Conservation (phyloP, 1,284 basidiomycete species). For the Hemileia vastatrix region DNA sequence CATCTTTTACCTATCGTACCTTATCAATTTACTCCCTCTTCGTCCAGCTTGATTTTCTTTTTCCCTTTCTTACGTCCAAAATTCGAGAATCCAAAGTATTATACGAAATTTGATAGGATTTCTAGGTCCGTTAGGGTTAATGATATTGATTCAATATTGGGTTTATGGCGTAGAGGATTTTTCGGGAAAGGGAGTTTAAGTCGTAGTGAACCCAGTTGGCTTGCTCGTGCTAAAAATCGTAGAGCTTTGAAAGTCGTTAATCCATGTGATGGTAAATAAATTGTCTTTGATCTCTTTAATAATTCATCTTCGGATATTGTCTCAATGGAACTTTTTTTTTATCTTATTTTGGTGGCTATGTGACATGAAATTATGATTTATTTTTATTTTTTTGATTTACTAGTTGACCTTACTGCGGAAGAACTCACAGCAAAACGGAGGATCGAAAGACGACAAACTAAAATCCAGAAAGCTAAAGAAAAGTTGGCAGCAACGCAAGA, state of each 20-base stretch:
- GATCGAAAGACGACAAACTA: conserved; percentile 76
- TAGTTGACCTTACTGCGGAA: conserved; percentile 63
- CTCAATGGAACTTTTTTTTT: background rate
- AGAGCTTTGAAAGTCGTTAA: conserved; percentile 51
- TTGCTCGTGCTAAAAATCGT: conserved; percentile 52
- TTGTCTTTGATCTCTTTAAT: background rate
- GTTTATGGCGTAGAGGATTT: conserved; percentile 83
- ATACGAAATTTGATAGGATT: background rate
- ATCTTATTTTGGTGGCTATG: background rate
- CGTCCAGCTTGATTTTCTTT: background rate
- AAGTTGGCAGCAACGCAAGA: conserved; percentile 60
- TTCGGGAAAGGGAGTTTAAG: conserved; percentile 94
- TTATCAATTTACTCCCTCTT: background rate
- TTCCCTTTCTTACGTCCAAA: background rate
- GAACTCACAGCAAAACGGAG: conserved; percentile 75
- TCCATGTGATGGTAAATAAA: conserved; percentile 33
- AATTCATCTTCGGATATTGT: background rate
- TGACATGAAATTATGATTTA: background rate
- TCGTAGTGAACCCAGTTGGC: conserved; percentile 89
- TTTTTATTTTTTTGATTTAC: background rate
- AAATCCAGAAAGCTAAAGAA: conserved; percentile 54
- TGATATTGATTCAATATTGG: conserved; percentile 54
- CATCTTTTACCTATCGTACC: background rate
- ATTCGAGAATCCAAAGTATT: background rate
- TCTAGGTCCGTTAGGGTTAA: conserved; percentile 69